These are phyloP conservation scores for Trypanosoma platydactyli DNA, from an alignment of 208 protist species.

Conservation along the genomic window DNA sequence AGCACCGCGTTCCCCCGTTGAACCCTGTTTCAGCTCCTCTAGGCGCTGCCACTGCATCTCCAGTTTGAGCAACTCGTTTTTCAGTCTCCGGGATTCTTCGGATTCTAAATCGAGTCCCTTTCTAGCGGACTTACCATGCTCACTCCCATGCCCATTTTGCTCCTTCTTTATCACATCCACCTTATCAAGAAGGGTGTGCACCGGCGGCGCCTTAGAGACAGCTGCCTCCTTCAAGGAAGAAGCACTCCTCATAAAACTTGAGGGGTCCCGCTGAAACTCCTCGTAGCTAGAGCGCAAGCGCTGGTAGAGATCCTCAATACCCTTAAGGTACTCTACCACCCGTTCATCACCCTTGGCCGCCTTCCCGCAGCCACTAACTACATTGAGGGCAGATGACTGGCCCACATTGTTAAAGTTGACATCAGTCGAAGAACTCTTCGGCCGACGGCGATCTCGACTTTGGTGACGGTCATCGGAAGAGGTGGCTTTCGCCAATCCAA, in stretches of 20 bases:
- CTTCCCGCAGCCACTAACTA: not conserved
- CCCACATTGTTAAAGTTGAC: too few species aligned
- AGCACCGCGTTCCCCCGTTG: constrained; percentile 16
- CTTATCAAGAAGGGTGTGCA: constrained; percentile 5
- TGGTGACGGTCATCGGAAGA: not conserved
- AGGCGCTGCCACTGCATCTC: constrained; percentile 79
- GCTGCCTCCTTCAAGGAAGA: constrained; percentile 20
- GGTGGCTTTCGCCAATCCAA: not conserved
- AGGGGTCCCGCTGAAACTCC: constrained; percentile 31
- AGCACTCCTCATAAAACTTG: constrained; percentile 17
- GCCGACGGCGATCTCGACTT: not conserved
- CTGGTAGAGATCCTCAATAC: constrained; percentile 64
- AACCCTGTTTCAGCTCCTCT: constrained; percentile 47
- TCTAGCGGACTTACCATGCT: not conserved
- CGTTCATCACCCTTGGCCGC: constrained; percentile 23
- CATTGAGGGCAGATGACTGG: not conserved
- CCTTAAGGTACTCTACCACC: constrained; percentile 33
- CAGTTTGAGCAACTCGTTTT: constrained; percentile 50
- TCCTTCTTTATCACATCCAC: not conserved
- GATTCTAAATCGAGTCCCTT: not conserved
- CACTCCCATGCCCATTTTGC: not conserved
- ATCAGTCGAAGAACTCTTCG: too few species aligned
- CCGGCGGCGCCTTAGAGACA: constrained; percentile 1
- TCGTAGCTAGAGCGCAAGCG: constrained; percentile 51
- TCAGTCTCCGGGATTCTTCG: constrained; percentile 30